phyloP scores from a whole-genome alignment of 129 eudicot species.

The Lactuca sativa region DNA sequence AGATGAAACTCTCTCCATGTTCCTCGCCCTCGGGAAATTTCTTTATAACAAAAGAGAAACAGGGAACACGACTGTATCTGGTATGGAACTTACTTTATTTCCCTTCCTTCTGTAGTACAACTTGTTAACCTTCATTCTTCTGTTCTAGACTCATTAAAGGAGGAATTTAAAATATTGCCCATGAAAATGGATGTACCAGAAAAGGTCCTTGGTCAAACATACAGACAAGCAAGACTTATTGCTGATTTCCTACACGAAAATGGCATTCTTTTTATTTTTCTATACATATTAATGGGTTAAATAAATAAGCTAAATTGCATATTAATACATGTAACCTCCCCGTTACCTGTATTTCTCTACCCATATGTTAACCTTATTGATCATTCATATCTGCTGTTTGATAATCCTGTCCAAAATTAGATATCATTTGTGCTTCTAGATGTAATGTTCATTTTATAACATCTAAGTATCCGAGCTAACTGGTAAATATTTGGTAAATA shows the following conservation, averaged over 20 bases:
- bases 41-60: slow-evolving; percentile 85
- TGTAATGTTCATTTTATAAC: background rate
- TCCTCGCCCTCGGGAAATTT: slow-evolving; percentile 92
- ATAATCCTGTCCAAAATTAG: background rate
- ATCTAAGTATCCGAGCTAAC: background rate
- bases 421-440: background rate
- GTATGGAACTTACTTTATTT: slow-evolving; percentile 36
- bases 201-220: too few relatives aligned
- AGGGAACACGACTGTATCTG: slow-evolving; percentile 37
- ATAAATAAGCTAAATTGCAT: too few relatives aligned
- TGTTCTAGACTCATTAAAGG: too few relatives aligned
- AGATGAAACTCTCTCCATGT: slow-evolving; percentile 57
- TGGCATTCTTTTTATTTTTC: too few relatives aligned
- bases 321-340: too few relatives aligned
- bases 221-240: too few relatives aligned
- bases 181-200: too few relatives aligned
- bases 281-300: too few relatives aligned
- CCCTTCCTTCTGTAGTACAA: background rate
- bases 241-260: too few relatives aligned
- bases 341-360: too few relatives aligned
- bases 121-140: too few relatives aligned
- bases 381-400: background rate
- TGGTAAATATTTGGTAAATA: background rate
- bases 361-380: background rate
- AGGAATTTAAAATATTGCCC: too few relatives aligned